phyloP scores from a whole-genome alignment of 2,329 filamentous ascomycete genomes.

The Cyphellophora attinorum region DNA sequence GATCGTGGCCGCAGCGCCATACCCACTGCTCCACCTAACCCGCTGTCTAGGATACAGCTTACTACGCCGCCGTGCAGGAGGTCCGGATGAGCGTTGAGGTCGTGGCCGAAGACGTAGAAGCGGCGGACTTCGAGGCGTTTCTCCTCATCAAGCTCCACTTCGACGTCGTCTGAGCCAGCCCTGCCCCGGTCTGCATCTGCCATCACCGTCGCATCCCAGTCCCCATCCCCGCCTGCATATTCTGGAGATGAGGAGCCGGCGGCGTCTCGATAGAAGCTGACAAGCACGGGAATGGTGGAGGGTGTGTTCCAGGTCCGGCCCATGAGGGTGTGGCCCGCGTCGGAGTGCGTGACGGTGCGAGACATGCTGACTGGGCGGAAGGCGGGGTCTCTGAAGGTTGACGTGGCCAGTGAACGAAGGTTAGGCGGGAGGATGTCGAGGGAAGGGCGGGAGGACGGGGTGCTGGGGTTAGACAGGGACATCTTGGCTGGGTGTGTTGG shows the following conservation, averaged over 20 bases:
- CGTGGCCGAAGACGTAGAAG: slow-evolving; percentile 21
- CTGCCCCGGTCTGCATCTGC: no score
- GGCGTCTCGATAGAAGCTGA: slow-evolving; percentile 9
- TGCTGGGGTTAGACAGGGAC: no score
- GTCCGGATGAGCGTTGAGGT: slow-evolving; percentile 20
- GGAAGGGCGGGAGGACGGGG: no score
- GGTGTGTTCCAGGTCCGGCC: slow-evolving; percentile 16
- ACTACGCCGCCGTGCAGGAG: slow-evolving; percentile 22
- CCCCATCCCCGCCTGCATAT: neutral
- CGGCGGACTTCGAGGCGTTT: slow-evolving; percentile 16
- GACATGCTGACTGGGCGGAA: slow-evolving; percentile 10
- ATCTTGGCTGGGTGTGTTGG: no score
- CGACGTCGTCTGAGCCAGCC: neutral
- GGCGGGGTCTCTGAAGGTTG: slow-evolving; percentile 18
- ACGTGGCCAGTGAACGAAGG: neutral
- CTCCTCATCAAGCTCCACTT: neutral
- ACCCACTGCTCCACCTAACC: slow-evolving; percentile 13
- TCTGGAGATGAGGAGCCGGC: neutral
- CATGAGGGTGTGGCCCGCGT: slow-evolving; percentile 13
- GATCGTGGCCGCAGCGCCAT: slow-evolving; percentile 4
- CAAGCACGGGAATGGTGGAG: slow-evolving; percentile 9
- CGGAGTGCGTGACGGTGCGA: slow-evolving; percentile 8
- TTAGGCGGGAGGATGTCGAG: no score
- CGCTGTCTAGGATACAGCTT: slow-evolving; percentile 20
- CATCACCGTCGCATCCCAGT: no score